phyloP scores from a whole-genome alignment of 2,329 filamentous ascomycete species.

The Didymosphaeria variabile region DNA sequence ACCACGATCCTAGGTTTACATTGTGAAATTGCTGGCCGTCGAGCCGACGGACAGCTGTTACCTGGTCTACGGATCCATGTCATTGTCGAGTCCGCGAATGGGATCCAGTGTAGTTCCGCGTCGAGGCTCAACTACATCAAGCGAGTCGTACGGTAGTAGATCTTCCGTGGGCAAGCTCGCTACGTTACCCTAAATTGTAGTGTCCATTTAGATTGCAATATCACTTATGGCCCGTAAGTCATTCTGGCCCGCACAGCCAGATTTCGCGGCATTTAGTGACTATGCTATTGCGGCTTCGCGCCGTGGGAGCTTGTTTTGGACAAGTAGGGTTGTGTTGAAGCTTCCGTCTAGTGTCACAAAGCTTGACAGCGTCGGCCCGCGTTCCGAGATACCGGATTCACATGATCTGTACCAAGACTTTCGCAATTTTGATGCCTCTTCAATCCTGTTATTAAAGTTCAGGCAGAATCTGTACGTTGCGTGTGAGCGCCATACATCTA shows the following conservation, averaged over 20 bases:
- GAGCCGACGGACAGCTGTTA: slow-evolving; percentile 1
- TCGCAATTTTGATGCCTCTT: not conserved
- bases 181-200: not conserved
- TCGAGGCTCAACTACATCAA: not conserved
- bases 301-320: slow-evolving; percentile 1
- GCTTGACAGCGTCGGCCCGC: slow-evolving; percentile 7
- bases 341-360: not conserved
- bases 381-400: slow-evolving; percentile 3
- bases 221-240: not conserved
- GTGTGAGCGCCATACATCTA: too few species aligned
- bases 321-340: not conserved
- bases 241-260: not conserved
- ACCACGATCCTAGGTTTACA: not conserved
- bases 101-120: not conserved
- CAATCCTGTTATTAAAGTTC: too few species aligned
- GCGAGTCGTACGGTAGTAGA: slow-evolving; percentile 1
- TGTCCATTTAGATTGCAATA: slow-evolving; percentile 3
- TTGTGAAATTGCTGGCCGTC: slow-evolving; percentile 6
- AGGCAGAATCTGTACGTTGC: too few species aligned
- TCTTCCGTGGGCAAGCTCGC: slow-evolving; percentile 3
- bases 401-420: not conserved
- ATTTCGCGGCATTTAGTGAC: not conserved
- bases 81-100: slow-evolving; percentile 7
- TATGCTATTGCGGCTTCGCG: not conserved
- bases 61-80: slow-evolving; percentile 2